phyloP scores from a whole-genome alignment of 1,284 basidiomycete species.

The Rhodotorula sp. region DNA sequence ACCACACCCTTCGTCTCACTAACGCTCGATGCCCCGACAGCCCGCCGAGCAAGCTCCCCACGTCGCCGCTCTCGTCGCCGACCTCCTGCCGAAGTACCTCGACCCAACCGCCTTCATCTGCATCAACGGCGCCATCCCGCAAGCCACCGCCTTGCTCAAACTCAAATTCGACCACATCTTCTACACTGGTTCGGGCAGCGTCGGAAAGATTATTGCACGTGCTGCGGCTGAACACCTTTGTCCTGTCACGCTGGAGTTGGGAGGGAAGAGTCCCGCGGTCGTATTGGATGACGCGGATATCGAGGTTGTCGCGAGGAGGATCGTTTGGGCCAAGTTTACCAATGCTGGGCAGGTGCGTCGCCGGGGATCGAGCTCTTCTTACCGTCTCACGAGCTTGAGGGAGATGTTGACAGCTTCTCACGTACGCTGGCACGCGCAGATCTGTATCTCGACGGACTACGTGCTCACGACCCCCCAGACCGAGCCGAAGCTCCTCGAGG shows the following conservation, averaged over 20 bases:
- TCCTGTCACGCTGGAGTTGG: conserved; percentile 48
- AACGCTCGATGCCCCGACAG: neutral
- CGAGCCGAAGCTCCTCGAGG: conserved; percentile 32
- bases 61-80: conserved; percentile 47
- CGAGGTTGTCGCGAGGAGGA: conserved; percentile 47
- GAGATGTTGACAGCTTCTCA: no score
- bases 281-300: conserved; percentile 51
- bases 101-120: conserved; percentile 48
- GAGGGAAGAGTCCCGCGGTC: conserved; percentile 52
- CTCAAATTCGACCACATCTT: conserved; percentile 52
- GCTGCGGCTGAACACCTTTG: conserved; percentile 50
- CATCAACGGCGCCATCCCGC: conserved; percentile 49
- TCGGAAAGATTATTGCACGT: conserved; percentile 50
- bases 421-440: conserved; percentile 7
- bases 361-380: no score
- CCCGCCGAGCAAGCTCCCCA: conserved; percentile 47
- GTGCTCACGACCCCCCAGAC: conserved; percentile 25
- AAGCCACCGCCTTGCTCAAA: conserved; percentile 49
- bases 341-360: conserved; percentile 50
- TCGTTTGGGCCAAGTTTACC: conserved; percentile 51
- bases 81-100: conserved; percentile 49
- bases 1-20: no score
- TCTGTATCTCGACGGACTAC: conserved; percentile 42
- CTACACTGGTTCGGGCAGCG: conserved; percentile 44
- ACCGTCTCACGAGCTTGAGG: no score